Evolutionary conservation across 768 basidiomycete genomes (phyloP).

Genomic region (Lactarius quietus): DNA sequence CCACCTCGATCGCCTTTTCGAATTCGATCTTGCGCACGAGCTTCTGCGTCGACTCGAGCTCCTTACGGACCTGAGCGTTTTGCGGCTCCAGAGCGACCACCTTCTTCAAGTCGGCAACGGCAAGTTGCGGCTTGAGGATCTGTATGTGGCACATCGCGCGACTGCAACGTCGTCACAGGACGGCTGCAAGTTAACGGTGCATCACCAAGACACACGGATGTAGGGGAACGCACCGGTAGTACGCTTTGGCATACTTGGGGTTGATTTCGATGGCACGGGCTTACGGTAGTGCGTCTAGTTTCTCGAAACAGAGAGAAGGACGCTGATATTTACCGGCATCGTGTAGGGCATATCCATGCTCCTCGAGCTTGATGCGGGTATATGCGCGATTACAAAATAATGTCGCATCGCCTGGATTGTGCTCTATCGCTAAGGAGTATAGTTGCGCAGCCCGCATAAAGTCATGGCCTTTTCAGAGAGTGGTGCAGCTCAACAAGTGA

Average conservation of each 20-base stretch:
- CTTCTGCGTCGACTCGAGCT: conserved; percentile 87
- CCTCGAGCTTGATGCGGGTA: conserved; percentile 87
- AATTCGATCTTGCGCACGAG: conserved; percentile 86
- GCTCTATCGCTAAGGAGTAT: conserved; percentile 81
- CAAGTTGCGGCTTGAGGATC: conserved; percentile 80
- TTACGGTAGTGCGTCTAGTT: conserved; percentile 30
- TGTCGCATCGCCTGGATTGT: conserved; percentile 85
- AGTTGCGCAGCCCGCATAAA: conserved; percentile 73
- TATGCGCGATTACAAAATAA: conserved; percentile 95
- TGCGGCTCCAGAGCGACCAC: conserved; percentile 80
- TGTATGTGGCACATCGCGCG: conserved; percentile 91
- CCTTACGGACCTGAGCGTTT: conserved; percentile 74
- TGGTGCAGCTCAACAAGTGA: not conserved
- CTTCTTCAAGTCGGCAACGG: conserved; percentile 85
- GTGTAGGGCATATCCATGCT: conserved; percentile 86
- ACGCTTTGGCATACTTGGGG: conserved; percentile 86
- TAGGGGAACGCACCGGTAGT: conserved; percentile 59
- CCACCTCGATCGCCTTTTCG: conserved; percentile 93
- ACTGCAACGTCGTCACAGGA: conserved; percentile 37
- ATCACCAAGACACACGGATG: not conserved
- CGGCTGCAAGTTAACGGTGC: conserved; percentile 4
- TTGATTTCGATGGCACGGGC: conserved; percentile 86
- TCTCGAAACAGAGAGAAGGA: not conserved
- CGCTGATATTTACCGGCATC: conserved; percentile 68
- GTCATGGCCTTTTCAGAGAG: conserved; percentile 53